These are phyloP conservation scores for Histomonas meleagridis DNA, from an alignment of 208 protist species.

Conservation along the genomic window DNA sequence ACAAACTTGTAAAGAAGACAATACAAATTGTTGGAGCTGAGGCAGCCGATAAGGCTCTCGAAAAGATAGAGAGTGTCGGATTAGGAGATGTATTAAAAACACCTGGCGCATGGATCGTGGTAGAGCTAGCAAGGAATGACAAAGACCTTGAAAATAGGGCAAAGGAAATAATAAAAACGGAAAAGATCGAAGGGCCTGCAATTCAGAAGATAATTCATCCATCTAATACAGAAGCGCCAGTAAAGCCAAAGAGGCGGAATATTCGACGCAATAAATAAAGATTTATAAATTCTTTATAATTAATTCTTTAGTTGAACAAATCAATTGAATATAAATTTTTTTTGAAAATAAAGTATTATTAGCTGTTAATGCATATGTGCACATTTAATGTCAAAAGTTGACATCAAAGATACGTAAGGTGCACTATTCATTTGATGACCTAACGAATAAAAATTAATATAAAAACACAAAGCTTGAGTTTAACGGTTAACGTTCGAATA, in stretches of 20 bases:
- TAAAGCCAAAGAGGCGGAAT: neutral
- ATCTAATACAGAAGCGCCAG: neutral
- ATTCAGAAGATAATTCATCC: neutral
- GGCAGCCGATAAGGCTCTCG: neutral
- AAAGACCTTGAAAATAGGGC: neutral
- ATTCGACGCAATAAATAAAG: no score
- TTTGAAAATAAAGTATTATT: no score
- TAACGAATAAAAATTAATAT: no score
- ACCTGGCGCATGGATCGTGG: neutral
- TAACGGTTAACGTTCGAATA: no score
- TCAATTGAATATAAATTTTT: no score
- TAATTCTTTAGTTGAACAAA: no score
- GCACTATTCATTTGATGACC: no score
- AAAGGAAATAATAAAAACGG: neutral
- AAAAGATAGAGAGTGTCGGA: neutral
- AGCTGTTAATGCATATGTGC: no score
- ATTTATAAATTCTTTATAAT: no score
- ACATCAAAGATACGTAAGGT: no score
- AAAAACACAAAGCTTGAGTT: no score
- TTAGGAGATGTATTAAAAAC: neutral
- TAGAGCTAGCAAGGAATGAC: neutral
- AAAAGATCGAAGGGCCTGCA: neutral
- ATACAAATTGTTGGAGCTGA: neutral
- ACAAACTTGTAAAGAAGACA: neutral
- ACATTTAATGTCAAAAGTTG: no score